These are phyloP conservation scores for Mycotypha africana DNA, from an alignment of 371 early-diverging fungal genomes.

Conservation along the genomic window DNA sequence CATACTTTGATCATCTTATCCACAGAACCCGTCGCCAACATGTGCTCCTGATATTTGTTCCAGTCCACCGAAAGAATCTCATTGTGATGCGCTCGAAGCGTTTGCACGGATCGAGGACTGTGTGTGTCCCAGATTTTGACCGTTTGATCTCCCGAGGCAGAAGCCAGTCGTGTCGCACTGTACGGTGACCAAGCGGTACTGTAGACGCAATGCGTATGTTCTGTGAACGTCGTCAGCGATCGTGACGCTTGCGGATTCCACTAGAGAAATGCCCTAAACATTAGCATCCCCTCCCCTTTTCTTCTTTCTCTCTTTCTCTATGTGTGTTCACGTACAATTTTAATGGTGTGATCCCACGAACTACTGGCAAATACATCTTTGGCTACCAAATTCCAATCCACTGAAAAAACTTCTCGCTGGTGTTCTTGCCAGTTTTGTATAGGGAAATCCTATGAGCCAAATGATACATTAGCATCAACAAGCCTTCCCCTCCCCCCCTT, in stretches of 20 bases:
- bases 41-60: constrained; percentile 87
- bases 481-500: too few relatives aligned
- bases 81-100: constrained; percentile 81
- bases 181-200: constrained; percentile 84
- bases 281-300: background rate
- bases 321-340: constrained; percentile 71
- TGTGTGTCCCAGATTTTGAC: constrained; percentile 87
- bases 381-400: constrained; percentile 87
- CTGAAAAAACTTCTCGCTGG: constrained; percentile 85
- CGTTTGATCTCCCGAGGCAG: constrained; percentile 85
- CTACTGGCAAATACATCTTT: constrained; percentile 86
- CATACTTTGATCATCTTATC: constrained; percentile 86
- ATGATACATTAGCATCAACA: too few relatives aligned
- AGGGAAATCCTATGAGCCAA: constrained; percentile 70
- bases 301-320: background rate
- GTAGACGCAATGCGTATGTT: constrained; percentile 88
- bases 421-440: constrained; percentile 93
- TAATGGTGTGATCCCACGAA: constrained; percentile 93
- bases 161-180: constrained; percentile 71
- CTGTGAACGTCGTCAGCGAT: constrained; percentile 80
- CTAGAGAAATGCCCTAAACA: constrained; percentile 46
- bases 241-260: constrained; percentile 81
- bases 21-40: constrained; percentile 81
- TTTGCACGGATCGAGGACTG: constrained; percentile 59
- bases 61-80: constrained; percentile 90